phyloP scores from a whole-genome alignment of 805 yeast genomes.

The Blastobotrys mokoenaii region DNA sequence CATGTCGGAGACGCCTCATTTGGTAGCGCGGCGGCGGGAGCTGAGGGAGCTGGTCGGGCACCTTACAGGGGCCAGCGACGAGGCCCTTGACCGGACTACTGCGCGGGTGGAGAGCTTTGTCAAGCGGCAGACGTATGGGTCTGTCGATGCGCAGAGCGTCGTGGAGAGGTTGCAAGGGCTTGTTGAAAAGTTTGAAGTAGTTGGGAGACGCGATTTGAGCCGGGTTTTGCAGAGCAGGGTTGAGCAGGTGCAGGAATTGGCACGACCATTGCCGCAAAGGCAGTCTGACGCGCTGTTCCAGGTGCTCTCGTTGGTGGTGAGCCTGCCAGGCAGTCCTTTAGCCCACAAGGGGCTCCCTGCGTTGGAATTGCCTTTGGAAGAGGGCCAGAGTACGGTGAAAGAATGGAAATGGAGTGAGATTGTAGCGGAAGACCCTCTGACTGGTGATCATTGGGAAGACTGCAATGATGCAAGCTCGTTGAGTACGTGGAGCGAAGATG shows the following conservation, averaged over 20 bases:
- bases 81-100: neutral
- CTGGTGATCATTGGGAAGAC: slow-evolving; percentile 25
- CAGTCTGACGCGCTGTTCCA: neutral
- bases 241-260: neutral
- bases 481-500: slow-evolving; percentile 4
- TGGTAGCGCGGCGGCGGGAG: neutral
- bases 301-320: slow-evolving; percentile 16
- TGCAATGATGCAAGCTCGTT: neutral
- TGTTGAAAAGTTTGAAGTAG: slow-evolving; percentile 22
- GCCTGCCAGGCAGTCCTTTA: slow-evolving; percentile 13
- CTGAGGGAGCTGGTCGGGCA: neutral
- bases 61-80: neutral
- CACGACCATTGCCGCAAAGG: too few relatives aligned
- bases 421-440: slow-evolving; percentile 22
- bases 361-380: neutral
- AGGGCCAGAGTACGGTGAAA: neutral
- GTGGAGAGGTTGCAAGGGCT: slow-evolving; percentile 15
- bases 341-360: neutral
- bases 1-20: neutral
- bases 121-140: slow-evolving; percentile 3
- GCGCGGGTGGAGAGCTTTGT: slow-evolving; percentile 6
- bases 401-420: slow-evolving; percentile 21
- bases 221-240: slow-evolving; percentile 16
- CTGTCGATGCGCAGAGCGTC: slow-evolving; percentile 14
- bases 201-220: slow-evolving; percentile 25